Base-by-base conservation (phyloP, 371 early-diverging fungal species). In the Mucor irregularis region DNA sequence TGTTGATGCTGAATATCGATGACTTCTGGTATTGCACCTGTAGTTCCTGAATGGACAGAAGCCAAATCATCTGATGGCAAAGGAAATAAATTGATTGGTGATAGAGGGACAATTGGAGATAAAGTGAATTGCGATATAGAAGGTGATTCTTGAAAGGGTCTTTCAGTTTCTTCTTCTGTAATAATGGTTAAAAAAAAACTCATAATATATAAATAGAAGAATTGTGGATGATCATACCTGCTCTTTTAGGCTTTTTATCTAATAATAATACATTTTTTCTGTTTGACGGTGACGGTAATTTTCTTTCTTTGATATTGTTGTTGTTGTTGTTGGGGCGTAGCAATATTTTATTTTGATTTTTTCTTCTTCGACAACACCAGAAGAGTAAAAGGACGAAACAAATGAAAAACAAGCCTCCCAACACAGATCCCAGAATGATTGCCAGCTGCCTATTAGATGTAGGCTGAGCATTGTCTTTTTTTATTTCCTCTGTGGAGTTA, bases 371-470 rank as follows among this genome's bases (percentile, higher is more conserved):
- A 21, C 22, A 50, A 29, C 13, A 52, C 39, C 47, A 52, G 6
- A 30, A 31, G 24, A 59, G 39, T 17, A 53, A 28, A 43, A 49
- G n/a, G 19, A 48, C 4, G 29, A 60, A 16, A 5, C 30, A 40
- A 48, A 53, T 49, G 53, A 60, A 48, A 31, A 46, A 34, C 10
- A 53, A 3, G 11, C 53, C 48, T 5, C 61, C 61, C 19, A 60
- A 17, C 1, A 60, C 47, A 33, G 61, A 53, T 28, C 61, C 61
- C 16, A 60, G 14, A 21, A 60, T 52, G 8, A 60, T 29, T 10
- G 53, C 43, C 31, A 57, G 30, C 7, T 30, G 8, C 31, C 48
- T 55, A 26, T 28, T n/a, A n/a, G n/a, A n/a, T n/a, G n/a, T n/a
- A n/a, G n/a, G n/a, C n/a, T n/a, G n/a, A n/a, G n/a, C n/a, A n/a